These are phyloP conservation scores for Microglena sp. DNA, from an alignment of 139 green algal species.

Conservation along the genomic window DNA sequence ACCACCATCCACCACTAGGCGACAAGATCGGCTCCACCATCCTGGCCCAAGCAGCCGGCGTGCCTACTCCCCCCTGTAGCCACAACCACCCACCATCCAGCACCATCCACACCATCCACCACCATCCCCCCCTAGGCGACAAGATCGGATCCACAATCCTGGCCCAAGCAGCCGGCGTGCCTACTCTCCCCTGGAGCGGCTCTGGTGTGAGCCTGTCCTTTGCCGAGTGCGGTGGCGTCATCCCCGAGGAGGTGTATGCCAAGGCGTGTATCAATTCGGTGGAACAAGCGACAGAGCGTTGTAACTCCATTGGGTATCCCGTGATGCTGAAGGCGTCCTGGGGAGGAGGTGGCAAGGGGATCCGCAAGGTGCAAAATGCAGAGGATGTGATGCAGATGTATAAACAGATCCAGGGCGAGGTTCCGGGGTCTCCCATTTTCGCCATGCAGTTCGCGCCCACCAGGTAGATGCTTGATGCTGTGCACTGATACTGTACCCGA, in stretches of 20 bases:
- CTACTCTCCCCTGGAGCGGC: conserved; percentile 88
- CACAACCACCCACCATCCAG: too few species aligned
- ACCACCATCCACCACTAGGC: neutral
- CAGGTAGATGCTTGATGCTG: too few species aligned
- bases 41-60: conserved; percentile 81
- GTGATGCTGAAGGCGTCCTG: conserved; percentile 95
- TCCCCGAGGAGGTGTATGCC: conserved; percentile 42
- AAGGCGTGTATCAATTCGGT: conserved; percentile 62
- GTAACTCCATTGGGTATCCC: conserved; percentile 79
- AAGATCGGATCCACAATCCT: conserved; percentile 91
- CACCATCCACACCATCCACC: too few species aligned
- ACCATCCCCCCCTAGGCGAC: too few species aligned
- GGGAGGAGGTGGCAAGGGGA: conserved; percentile 95
- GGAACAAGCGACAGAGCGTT: conserved; percentile 60
- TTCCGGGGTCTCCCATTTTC: conserved; percentile 93
- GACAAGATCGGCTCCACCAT: conserved; percentile 77
- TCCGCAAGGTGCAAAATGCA: conserved; percentile 66
- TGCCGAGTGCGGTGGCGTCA: conserved; percentile 50
- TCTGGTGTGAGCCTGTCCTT: conserved; percentile 62
- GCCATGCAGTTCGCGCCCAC: conserved; percentile 93
- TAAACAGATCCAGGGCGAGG: conserved; percentile 82
- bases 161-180: conserved; percentile 84
- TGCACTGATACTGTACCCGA: too few species aligned
- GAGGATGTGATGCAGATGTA: conserved; percentile 63
- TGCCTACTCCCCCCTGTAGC: conserved; percentile 87